A percentile compares a stretch with the other conserved stretches of the same genome.
phyloP scores from a whole-genome alignment of 345 rosid species.

The Lumnitzera racemosa region DNA sequence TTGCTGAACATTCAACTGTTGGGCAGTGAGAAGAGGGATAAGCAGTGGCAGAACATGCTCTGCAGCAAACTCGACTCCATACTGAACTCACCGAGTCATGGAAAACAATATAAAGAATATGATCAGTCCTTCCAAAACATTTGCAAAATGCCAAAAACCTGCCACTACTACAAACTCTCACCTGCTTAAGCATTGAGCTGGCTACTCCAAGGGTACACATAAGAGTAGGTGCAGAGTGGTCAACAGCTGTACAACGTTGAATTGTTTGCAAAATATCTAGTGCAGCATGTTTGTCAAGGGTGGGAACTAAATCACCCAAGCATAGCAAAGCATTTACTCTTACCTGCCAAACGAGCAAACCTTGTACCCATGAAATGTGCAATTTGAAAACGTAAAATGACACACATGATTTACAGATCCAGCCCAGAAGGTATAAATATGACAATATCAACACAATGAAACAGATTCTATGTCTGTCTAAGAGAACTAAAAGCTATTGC shows the following conservation, averaged over 20 bases:
- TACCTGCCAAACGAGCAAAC: constrained; percentile 39
- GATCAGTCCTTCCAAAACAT: neutral
- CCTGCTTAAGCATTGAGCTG: constrained; percentile 85
- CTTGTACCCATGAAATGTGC: too few relatives aligned
- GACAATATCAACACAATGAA: too few relatives aligned
- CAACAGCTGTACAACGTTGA: constrained; percentile 92
- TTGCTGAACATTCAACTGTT: constrained; percentile 84
- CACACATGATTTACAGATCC: too few relatives aligned
- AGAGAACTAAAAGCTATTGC: too few relatives aligned
- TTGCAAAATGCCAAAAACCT: too few relatives aligned
- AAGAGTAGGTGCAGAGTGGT: constrained; percentile 90
- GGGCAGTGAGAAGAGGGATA: constrained; percentile 84
- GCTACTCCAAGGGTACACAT: constrained; percentile 97
- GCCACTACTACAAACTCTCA: constrained; percentile 8
- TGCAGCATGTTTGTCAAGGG: constrained; percentile 67
- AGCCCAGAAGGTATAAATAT: too few relatives aligned
- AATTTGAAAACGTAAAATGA: too few relatives aligned
- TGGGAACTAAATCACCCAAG: constrained; percentile 64
- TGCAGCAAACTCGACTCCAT: constrained; percentile 80
- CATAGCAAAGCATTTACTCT: constrained; percentile 93
- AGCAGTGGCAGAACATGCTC: constrained; percentile 88
- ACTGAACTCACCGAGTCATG: constrained; percentile 34
- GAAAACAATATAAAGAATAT: constrained; percentile 6
- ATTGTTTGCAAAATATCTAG: constrained; percentile 76
- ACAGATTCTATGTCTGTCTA: too few relatives aligned